Conservation (phyloP, 352 stramenopile genomes). For the Pythium brassicae region DNA sequence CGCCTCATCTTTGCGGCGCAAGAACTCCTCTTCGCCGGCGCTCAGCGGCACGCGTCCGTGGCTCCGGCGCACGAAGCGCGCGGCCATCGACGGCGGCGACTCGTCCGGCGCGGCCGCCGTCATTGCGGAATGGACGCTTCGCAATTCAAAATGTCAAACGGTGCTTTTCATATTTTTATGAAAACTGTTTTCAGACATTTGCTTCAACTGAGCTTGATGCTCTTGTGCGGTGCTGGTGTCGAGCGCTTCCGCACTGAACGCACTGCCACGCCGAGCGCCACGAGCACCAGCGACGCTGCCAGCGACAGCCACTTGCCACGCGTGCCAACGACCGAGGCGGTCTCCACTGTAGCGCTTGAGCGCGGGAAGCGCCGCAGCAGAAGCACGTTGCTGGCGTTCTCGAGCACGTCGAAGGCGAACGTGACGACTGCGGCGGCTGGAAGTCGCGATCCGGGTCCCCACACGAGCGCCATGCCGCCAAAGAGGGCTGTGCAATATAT, state of each 20-base stretch:
- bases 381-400: constrained; percentile 14
- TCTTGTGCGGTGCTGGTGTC: neutral
- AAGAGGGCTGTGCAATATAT: constrained; percentile 19
- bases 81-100: constrained; percentile 11
- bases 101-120: neutral
- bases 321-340: constrained; percentile 2
- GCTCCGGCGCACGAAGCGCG: constrained; percentile 16
- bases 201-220: neutral
- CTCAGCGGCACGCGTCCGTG: constrained; percentile 60
- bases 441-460: constrained; percentile 4
- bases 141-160: neutral
- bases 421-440: constrained; percentile 7
- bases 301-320: constrained; percentile 4
- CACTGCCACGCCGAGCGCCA: neutral
- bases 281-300: neutral
- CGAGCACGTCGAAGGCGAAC: constrained; percentile 7
- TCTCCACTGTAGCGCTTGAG: neutral
- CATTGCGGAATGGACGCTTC: constrained; percentile 4
- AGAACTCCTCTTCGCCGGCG: constrained; percentile 52
- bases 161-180: too few relatives aligned
- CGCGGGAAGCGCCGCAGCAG: constrained; percentile 13
- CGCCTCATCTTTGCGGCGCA: constrained; percentile 50
- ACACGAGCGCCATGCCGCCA: constrained; percentile 13
- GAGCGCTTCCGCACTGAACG: neutral
- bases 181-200: neutral